phyloP scores from a whole-genome alignment of 2,329 filamentous ascomycete species.

The Calonectria crousiana region DNA sequence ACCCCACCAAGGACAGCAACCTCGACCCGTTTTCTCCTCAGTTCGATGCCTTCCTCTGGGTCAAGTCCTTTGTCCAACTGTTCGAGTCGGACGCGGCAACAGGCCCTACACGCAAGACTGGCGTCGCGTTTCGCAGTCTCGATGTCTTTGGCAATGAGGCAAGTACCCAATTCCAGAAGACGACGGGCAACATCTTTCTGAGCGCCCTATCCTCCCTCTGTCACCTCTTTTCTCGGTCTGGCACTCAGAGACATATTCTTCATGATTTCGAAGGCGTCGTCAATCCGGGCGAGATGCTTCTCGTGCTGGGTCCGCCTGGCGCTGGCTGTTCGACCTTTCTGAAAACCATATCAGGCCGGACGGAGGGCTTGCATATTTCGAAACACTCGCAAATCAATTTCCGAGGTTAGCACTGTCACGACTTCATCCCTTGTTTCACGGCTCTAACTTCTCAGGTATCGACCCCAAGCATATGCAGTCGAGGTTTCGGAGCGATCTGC shows the following conservation, averaged over 20 bases:
- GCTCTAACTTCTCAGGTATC: conserved; percentile 36
- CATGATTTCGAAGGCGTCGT: conserved; percentile 45
- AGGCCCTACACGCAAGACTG: neutral
- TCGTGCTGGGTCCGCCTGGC: conserved; percentile 64
- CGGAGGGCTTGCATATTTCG: conserved; percentile 51
- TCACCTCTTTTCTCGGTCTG: neutral
- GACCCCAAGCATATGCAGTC: conserved; percentile 52
- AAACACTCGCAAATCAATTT: conserved; percentile 59
- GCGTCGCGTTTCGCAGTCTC: conserved; percentile 9
- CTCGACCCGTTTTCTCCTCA: conserved; percentile 5
- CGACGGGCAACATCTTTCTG: conserved; percentile 10
- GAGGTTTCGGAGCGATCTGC: conserved; percentile 65
- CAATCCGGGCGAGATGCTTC: conserved; percentile 43
- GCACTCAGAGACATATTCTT: conserved; percentile 34
- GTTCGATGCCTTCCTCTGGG: conserved; percentile 2
- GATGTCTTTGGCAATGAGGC: conserved; percentile 4
- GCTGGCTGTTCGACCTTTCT: conserved; percentile 68
- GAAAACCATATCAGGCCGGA: conserved; percentile 67
- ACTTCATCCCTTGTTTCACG: neutral
- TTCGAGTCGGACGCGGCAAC: neutral
- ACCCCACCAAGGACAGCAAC: neutral
- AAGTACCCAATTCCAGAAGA: conserved; percentile 5
- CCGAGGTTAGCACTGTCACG: conserved; percentile 53
- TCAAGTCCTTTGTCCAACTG: neutral
- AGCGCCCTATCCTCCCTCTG: neutral